Evolutionary conservation across 139 green algal species (phyloP).

Genomic region (Desmodesmus armatus): DNA sequence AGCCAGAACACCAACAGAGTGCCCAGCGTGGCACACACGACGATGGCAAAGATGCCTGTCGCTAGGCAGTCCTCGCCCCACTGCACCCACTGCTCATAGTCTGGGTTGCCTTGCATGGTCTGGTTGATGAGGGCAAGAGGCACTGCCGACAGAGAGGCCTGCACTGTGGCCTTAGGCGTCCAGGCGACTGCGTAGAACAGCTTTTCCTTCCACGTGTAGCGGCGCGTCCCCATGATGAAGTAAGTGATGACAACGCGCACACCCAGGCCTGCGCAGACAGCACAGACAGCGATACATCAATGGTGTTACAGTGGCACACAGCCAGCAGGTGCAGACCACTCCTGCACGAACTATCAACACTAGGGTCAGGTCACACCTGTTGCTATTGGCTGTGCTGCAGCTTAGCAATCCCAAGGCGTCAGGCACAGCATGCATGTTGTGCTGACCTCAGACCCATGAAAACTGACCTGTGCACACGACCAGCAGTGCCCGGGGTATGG

Average conservation of each 20-base stretch:
- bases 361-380: no score
- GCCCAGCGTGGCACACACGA: slow-evolving; percentile 77
- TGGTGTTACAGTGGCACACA: no score
- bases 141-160: slow-evolving; percentile 74
- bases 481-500: slow-evolving; percentile 69
- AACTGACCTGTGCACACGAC: slow-evolving; percentile 63
- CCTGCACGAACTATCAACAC: no score
- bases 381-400: no score
- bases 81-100: slow-evolving; percentile 42
- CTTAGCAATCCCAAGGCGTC: no score
- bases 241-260: slow-evolving; percentile 68
- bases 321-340: no score
- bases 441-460: no score
- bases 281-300: neutral
- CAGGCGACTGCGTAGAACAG: slow-evolving; percentile 84
- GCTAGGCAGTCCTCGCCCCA: slow-evolving; percentile 73
- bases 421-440: no score
- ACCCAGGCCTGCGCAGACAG: slow-evolving; percentile 55
- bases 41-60: slow-evolving; percentile 78
- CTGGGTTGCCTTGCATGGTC: slow-evolving; percentile 6
- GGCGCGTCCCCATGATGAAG: slow-evolving; percentile 57
- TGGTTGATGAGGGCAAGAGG: slow-evolving; percentile 64
- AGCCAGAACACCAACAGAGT: slow-evolving; percentile 61
- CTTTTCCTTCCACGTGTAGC: slow-evolving; percentile 71
- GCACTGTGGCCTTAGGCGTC: slow-evolving; percentile 90